Evolutionary conservation across 768 basidiomycete species (phyloP), one percentile per base, ranked within the genome.

Genomic region (Peribolospora kevripleyi): DNA sequence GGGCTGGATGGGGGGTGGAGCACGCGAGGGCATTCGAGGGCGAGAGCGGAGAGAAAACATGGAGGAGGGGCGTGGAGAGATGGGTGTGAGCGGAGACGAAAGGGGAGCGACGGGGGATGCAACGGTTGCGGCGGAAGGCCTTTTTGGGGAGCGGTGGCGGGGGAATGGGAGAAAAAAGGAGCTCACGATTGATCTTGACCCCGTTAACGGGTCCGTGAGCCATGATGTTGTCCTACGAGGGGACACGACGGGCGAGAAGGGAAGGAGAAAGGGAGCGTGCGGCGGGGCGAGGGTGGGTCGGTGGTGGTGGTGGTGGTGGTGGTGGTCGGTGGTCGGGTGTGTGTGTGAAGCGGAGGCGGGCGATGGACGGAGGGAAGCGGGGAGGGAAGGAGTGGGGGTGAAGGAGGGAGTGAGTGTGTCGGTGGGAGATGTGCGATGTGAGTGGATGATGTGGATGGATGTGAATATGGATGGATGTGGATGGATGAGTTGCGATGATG

Each of bases 101-200:
- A 54, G 60, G 63, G n/a, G 43, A 25, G 25, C 25, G 25, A 25
- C 25, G 25, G 25, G 25, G 25, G 25, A 25, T 25, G 25, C 25
- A 25, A 25, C 25, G 25, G 25, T 25, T 25, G 25, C 25, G 25
- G 25, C 25, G 25, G 25, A 25, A 25, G 25, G 25, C 25, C 25
- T 25, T 25, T 25, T 25, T 25, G 25, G 25, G 25, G 25, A 25
- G 25, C n/a, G 25, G 25, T 25, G 25, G 25, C 25, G 25, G 25
- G 25, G 7, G 14, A 14, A 9, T 9, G 48, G 14, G 9, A 14
- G n/a, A 50, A 50, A 50, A 3, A 61, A 59, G 55, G 60, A 54
- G 59, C 82, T 71, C 68, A 84, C 82, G 75, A 68, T 81, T 82
- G 65, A 83, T 75, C 74, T 82, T 84, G 70, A 84, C 79, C 63